Conservation (phyloP, 768 basidiomycete species). For the Cystobasidium tubakii region DNA sequence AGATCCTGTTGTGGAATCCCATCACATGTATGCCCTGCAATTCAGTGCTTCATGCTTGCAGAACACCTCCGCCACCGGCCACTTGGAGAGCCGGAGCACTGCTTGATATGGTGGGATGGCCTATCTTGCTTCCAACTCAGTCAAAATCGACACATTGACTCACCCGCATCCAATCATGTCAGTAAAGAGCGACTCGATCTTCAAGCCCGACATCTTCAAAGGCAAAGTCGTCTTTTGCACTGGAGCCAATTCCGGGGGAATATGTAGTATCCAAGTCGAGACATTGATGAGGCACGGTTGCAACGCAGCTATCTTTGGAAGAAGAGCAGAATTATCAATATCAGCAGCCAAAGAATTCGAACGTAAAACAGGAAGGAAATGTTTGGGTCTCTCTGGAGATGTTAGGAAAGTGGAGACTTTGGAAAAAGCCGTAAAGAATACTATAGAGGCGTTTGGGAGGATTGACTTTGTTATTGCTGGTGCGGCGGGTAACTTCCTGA, state of each 20-base stretch:
- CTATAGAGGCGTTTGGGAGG: constrained; percentile 69
- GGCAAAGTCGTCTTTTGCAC: constrained; percentile 62
- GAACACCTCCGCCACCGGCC: too few relatives aligned
- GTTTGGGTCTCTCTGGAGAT: constrained; percentile 70
- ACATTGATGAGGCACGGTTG: constrained; percentile 70
- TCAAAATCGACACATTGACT: neutral
- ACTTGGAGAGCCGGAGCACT: too few relatives aligned
- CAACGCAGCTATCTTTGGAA: constrained; percentile 71
- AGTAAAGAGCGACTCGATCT: constrained; percentile 50
- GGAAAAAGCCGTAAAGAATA: constrained; percentile 65
- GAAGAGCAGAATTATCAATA: constrained; percentile 69
- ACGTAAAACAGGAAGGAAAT: constrained; percentile 60
- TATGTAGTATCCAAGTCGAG: constrained; percentile 82
- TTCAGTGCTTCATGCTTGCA: neutral
- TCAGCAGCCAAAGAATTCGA: constrained; percentile 67
- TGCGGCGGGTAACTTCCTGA: constrained; percentile 96
- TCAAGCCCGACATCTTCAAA: constrained; percentile 74
- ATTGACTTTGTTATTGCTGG: constrained; percentile 96
- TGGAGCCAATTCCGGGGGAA: constrained; percentile 62
- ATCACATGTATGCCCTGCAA: neutral
- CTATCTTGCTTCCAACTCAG: too few relatives aligned
- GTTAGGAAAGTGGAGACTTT: constrained; percentile 72
- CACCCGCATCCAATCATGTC: neutral
- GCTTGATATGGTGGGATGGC: too few relatives aligned
- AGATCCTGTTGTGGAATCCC: neutral